Base-by-base conservation (phyloP, 1,139 yeast genomes). In the Geotrichum carabidarum region DNA sequence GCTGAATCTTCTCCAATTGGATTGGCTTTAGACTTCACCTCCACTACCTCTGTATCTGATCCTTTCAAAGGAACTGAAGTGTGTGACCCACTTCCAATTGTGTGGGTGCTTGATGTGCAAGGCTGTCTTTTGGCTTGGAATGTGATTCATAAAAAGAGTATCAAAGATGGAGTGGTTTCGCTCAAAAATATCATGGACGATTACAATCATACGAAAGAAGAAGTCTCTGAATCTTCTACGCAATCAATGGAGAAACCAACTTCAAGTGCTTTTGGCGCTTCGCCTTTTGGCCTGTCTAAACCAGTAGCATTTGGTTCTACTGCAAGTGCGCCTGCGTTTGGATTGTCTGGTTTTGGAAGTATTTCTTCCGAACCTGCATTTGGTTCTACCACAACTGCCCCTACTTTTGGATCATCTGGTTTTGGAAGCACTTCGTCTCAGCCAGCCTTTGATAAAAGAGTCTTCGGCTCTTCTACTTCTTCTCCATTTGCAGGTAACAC, bases 1-100 rank as follows among this genome's bases (percentile, higher is more conserved):
- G 95, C 87, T 64, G 53, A 50, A 36, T 78, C 86, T 5, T 79
- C 86, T 1, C 82, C 91, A 0, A 71, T 86, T 18, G 96, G 96
- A 1, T 62, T 86, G 36, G 81, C 79, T 0, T 52, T 87, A 3
- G 95, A 87, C 65, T 63, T 82, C 14, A 71, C 78, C 6, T 72
- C 80, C 4, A 65, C 68, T 1, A 74, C 73, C 6, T 63, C 62
- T 1, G 81, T 83, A 1, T 53, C 64, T 2, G 77, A 79, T 32
- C 88, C 93, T 0, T 79, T 83, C 60, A 68, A 73, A 9, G 82
- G 83, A 4, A 76, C 84, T 4, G 88, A 84, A 2, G 71, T 70
- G 46, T 57, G 62, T 31, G 79, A 76, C 0, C 75, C 80, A 47
- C 73, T 86, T 57, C 95, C 95, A 0, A 74, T 84, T 45, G 57